Base-by-base conservation (phyloP, 2,329 filamentous ascomycete species). In the Neopestalotiopsis clavispora region DNA sequence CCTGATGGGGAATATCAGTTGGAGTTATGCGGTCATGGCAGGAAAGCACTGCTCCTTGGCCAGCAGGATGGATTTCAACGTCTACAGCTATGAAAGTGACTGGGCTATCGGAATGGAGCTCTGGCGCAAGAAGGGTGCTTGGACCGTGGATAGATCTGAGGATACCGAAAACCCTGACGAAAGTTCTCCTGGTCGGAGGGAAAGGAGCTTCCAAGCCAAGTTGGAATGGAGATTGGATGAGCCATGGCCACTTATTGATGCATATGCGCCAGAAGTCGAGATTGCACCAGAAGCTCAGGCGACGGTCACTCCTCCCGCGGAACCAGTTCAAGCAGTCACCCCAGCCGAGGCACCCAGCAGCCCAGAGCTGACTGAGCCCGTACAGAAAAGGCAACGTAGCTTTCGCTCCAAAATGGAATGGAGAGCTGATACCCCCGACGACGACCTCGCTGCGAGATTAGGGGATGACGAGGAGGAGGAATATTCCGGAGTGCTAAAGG, bases 31-130 rank as follows among this genome's bases (percentile, higher is more conserved):
- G 0, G 93, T 98, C 62, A 92, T 94, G 76, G 95, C 95, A 1
- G 94, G 94, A 3, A 89, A 89, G 42, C 90, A 94, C 75, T 89
- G 97, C 73, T 93, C 94, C 12, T 87, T 99, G 64, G 96, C 94
- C 72, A 97, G 94, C 28, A 90, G 92, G 64, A 95, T 98, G 82
- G 94, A 97, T 77, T 99, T 99, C 82, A 99, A 99, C 76, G 92
- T 98, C 64, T 98, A 98, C 82, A 97, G 94, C 78, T 99, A 98
- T 83, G 96, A 99, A 83, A 97, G 94, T 77, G 93, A 96, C 69
- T 92, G 97, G 85, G 91, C 94, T 32, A 88, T 98, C 30, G 96
- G 96, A 14, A 93, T 94, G 83, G 96, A 99, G 82, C 84, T 98
- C 58, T 99, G 96, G 95, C 90, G 93, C 76, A 91, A 89, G 75